phyloP scores from a whole-genome alignment of 345 rosid genomes.

The Orychophragmus violaceus region DNA sequence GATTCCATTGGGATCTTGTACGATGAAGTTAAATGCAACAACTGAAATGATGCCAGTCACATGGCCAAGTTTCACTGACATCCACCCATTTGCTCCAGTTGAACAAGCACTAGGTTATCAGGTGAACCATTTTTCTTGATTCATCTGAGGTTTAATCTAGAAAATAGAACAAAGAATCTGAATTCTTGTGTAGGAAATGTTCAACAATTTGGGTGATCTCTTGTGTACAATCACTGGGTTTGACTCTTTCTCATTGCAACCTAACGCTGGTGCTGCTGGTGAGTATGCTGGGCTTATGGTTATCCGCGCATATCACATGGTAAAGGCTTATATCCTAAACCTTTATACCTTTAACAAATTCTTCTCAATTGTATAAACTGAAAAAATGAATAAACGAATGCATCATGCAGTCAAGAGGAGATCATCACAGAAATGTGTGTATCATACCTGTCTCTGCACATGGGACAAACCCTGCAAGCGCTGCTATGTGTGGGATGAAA shows the following conservation, averaged over 20 bases:
- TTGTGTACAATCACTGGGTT: conserved; percentile 91
- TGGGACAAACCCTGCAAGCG: conserved; percentile 99
- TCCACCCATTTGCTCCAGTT: conserved; percentile 86
- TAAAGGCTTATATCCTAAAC: conserved; percentile 24
- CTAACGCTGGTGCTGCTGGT: conserved; percentile 98
- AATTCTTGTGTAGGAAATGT: conserved; percentile 70
- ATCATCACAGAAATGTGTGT: conserved; percentile 92
- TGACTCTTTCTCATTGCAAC: conserved; percentile 98
- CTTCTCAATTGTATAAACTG: neutral
- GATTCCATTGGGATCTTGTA: conserved; percentile 99
- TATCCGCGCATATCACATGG: conserved; percentile 94
- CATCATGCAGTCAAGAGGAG: conserved; percentile 77
- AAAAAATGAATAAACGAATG: conserved; percentile 21
- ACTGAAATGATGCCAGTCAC: conserved; percentile 98
- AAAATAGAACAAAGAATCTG: conserved; percentile 17
- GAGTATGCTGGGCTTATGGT: conserved; percentile 99
- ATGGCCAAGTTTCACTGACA: conserved; percentile 78
- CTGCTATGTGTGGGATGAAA: conserved; percentile 99
- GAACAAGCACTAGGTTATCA: conserved; percentile 89
- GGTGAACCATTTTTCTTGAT: conserved; percentile 37
- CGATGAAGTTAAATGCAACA: conserved; percentile 97
- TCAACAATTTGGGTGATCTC: conserved; percentile 69
- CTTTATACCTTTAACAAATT: neutral
- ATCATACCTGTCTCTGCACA: conserved; percentile 99
- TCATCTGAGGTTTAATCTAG: neutral